Evolutionary conservation across 2,329 filamentous ascomycete genomes (phyloP), one percentile per base, ranked within the genome.

Genomic region (Fusarium sp.): DNA sequence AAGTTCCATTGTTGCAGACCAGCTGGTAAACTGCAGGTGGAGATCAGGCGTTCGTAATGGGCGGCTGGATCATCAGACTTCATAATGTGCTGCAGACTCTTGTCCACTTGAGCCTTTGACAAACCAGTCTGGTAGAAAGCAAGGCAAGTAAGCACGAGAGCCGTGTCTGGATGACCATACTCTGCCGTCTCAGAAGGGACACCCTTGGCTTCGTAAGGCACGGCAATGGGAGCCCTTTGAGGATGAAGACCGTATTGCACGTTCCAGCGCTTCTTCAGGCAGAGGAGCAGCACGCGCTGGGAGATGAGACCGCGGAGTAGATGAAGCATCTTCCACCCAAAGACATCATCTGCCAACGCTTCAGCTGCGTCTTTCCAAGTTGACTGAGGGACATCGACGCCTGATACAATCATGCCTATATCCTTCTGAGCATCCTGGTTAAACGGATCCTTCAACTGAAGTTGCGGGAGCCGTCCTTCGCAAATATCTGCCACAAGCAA

Each of bases 191-290:
- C 87, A 0, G 87, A 88, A 0, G 92, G 92, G 0, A 87, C 84
- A 3, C 92, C 92, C 66, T 94, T 94, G 0, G 91, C 90, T 13
- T 89, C 85, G 58, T 88, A 94, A 0, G 92, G 92, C 0, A 94
- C 92, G 0, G 92, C 92, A 6, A 93, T 87, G 0, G 90, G 90
- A 45, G 87, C 84, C 16, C 92, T 85, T 0, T 70, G 54, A 0
- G 88, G 86, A 71, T 91, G 86, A 0, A 92, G 81, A 0, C 90
- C 90, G 60, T 91, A 95, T 35, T 89, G 85, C 0, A 95, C 92
- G 11, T 92, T 91, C 88, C 88, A 94, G 2, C 90, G 83, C 77
- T 93, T 93, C 60, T 88, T 88, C 0, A 93, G 77, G 4, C 85
- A 88, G 6, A 91, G 85, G 0, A 89, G 74, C 0, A 94, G 77